Conservation (phyloP, 2,329 filamentous ascomycete genomes). For the Gyromitra esculenta region DNA sequence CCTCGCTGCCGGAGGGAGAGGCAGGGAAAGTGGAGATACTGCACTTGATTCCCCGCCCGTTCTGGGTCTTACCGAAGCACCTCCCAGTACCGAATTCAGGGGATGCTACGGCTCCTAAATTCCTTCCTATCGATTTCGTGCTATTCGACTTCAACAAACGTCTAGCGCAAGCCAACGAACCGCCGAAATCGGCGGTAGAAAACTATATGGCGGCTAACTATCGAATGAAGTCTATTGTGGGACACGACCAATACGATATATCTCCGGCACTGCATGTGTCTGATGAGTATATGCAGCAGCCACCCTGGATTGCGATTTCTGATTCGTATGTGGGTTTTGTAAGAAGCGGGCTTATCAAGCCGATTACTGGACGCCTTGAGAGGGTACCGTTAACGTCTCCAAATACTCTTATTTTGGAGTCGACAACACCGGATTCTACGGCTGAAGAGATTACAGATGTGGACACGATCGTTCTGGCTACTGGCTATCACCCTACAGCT, state of each 20-base stretch:
- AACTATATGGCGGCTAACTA: constrained; percentile 21
- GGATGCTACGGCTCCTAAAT: constrained; percentile 48
- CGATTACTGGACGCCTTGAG: constrained; percentile 42
- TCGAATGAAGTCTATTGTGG: constrained; percentile 36
- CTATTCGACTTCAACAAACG: constrained; percentile 48
- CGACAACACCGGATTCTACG: not conserved
- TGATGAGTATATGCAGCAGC: constrained; percentile 42
- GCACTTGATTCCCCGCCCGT: constrained; percentile 51
- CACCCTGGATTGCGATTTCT: constrained; percentile 46
- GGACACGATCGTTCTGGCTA: constrained; percentile 50
- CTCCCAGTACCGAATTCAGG: constrained; percentile 32
- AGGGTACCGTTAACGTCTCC: constrained; percentile 8
- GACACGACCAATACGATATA: constrained; percentile 47
- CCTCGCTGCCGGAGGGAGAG: constrained; percentile 42
- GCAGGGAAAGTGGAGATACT: constrained; percentile 45
- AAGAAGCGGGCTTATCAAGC: constrained; percentile 44
- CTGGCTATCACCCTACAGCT: constrained; percentile 51
- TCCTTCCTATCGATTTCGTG: constrained; percentile 52
- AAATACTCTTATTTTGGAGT: constrained; percentile 10
- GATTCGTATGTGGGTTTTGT: constrained; percentile 55
- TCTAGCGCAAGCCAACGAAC: not conserved
- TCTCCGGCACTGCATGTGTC: constrained; percentile 37
- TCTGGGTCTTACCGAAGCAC: constrained; percentile 52
- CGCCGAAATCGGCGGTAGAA: constrained; percentile 38
- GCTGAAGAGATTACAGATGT: constrained; percentile 38